These are phyloP conservation scores for Anthostomella pinea DNA, from an alignment of 2,329 filamentous ascomycete species.

Conservation along the genomic window DNA sequence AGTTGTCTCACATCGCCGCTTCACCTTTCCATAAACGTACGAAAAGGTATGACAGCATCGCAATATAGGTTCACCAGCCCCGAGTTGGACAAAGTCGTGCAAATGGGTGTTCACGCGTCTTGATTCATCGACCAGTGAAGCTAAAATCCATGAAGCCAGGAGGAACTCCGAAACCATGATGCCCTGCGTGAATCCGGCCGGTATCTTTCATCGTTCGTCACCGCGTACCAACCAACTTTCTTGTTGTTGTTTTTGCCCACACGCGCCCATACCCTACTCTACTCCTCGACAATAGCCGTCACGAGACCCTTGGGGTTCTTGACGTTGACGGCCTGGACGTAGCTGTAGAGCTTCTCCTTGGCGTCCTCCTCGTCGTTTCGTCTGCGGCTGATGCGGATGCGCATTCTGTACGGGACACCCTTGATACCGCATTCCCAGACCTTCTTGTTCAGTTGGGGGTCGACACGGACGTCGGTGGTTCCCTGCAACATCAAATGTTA, in stretches of 20 bases:
- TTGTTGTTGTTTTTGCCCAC: slow-evolving; percentile 25
- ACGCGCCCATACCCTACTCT: slow-evolving; percentile 35
- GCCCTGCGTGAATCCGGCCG: slow-evolving; percentile 40
- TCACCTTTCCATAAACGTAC: background rate
- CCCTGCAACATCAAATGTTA: slow-evolving; percentile 56
- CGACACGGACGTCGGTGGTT: slow-evolving; percentile 93
- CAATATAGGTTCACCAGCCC: too few species aligned
- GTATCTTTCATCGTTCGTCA: slow-evolving; percentile 21
- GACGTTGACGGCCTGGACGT: slow-evolving; percentile 99
- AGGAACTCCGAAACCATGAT: slow-evolving; percentile 45
- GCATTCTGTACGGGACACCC: slow-evolving; percentile 95
- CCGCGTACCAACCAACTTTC: slow-evolving; percentile 17
- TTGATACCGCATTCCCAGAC: slow-evolving; percentile 99
- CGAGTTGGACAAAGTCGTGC: slow-evolving; percentile 1
- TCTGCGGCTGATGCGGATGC: slow-evolving; percentile 98
- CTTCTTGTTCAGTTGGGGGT: slow-evolving; percentile 99
- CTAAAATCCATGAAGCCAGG: slow-evolving; percentile 40
- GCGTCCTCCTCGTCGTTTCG: slow-evolving; percentile 99
- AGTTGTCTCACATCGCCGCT: background rate
- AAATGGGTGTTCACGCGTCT: slow-evolving; percentile 34
- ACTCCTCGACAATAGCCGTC: slow-evolving; percentile 81
- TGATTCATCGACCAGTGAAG: slow-evolving; percentile 41
- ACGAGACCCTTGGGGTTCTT: slow-evolving; percentile 98
- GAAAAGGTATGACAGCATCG: too few species aligned
- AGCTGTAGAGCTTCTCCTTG: slow-evolving; percentile 99